Evolutionary conservation across 306 rosid species (phyloP).

Genomic region (Corylus heterophylla): DNA sequence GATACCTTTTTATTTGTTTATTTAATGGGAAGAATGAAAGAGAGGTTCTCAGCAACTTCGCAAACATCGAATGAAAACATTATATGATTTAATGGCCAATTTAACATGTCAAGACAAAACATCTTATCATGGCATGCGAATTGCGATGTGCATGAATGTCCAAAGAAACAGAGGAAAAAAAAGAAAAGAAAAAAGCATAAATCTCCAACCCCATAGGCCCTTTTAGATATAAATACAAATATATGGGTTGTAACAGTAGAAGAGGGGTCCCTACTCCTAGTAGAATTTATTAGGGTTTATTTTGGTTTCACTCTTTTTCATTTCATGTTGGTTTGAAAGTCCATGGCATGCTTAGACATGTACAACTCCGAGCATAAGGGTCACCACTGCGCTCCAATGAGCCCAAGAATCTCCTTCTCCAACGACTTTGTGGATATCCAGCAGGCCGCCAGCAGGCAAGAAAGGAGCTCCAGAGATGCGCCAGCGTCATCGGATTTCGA

Average conservation of each 20-base stretch:
- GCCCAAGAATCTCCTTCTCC: slow-evolving; percentile 94
- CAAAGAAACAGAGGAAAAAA: not conserved
- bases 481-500: slow-evolving; percentile 72
- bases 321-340: slow-evolving; percentile 45
- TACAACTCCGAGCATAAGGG: slow-evolving; percentile 66
- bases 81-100: slow-evolving; percentile 46
- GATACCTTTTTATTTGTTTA: slow-evolving; percentile 10
- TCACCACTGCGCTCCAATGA: slow-evolving; percentile 62
- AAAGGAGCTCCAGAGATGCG: slow-evolving; percentile 44
- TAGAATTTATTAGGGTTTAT: slow-evolving; percentile 36
- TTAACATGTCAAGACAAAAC: slow-evolving; percentile 64
- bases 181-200: not conserved
- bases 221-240: slow-evolving; percentile 50
- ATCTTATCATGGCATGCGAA: slow-evolving; percentile 55
- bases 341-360: slow-evolving; percentile 88
- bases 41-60: slow-evolving; percentile 41
- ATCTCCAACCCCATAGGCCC: not conserved
- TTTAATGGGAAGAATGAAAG: slow-evolving; percentile 24
- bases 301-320: slow-evolving; percentile 15
- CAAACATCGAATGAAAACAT: slow-evolving; percentile 46
- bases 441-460: slow-evolving; percentile 46
- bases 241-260: slow-evolving; percentile 31
- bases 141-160: slow-evolving; percentile 23
- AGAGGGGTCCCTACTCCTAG: slow-evolving; percentile 35
- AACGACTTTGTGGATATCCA: slow-evolving; percentile 81